phyloP scores from a whole-genome alignment of 768 basidiomycete genomes.

The Boletus subcaerulescens region DNA sequence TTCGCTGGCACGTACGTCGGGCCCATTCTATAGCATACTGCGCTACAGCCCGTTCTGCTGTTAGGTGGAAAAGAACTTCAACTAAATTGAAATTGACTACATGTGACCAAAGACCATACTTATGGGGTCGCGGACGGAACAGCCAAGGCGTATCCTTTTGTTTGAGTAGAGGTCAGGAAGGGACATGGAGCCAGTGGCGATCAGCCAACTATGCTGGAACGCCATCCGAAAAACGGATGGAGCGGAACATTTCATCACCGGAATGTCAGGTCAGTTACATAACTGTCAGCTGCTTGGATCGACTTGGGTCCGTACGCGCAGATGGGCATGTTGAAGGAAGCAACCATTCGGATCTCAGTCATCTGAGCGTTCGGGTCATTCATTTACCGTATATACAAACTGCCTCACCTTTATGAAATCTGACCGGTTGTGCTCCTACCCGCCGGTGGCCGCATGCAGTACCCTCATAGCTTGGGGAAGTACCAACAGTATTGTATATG shows the following conservation, averaged over 20 bases:
- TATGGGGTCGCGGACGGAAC: background rate
- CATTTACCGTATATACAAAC: constrained; percentile 4
- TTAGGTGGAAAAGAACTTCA: background rate
- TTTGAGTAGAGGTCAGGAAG: background rate
- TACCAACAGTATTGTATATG: no score
- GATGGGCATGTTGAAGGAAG: background rate
- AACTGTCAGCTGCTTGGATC: background rate
- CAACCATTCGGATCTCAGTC: constrained; percentile 12
- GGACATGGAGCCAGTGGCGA: background rate
- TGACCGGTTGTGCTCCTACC: background rate
- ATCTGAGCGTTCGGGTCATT: background rate
- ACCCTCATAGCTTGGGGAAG: background rate
- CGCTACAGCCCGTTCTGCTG: background rate
- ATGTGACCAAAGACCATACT: background rate
- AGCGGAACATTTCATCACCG: constrained; percentile 1
- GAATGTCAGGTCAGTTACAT: constrained; percentile 1
- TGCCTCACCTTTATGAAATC: background rate
- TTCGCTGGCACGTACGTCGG: constrained; percentile 5
- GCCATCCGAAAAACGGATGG: constrained; percentile 3
- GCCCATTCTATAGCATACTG: background rate
- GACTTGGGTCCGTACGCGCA: background rate
- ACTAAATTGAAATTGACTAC: constrained; percentile 9
- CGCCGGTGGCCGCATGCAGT: background rate
- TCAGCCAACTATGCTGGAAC: background rate
- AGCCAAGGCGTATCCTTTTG: background rate